Evolutionary conservation across 2,329 filamentous ascomycete genomes (phyloP), one percentile per base, ranked within the genome.

Genomic region (Elsinoe perseae): DNA sequence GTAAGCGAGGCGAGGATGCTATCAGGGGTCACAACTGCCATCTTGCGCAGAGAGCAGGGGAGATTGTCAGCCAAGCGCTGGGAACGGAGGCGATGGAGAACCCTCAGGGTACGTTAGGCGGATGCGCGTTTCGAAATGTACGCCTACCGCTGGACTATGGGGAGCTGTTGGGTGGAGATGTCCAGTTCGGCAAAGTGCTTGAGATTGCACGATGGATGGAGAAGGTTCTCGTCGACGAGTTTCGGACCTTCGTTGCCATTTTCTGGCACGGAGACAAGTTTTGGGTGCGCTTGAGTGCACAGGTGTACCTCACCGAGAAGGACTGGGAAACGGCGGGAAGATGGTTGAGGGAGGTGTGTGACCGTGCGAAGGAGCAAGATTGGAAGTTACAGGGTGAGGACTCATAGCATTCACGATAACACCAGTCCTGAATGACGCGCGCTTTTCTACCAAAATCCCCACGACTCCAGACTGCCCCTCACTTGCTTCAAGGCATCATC

Each of bases 261-360:
- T 82, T 82, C 57, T 69, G 77, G 7, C 82, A 90, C 61, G 76
- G 72, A 0, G 79, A 78, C 0, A 76, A 76, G 54, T 80, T 84
- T 67, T 95, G 86, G 86, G 75, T 79, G 0, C 75, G 92, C 50
- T 65, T 95, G 48, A 90, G 86, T 66, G 88, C 81, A 12, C 90
- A 95, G 75, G 79, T 93, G 0, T 97, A 93, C 67, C 71, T 96
- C n/a, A 88, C 89, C 23, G 68, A 85, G 61, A 76, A 77, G 10
- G 90, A 96, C 69, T 95, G 93, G 65, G 80, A 85, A 66, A 87
- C 81, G 80, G 78, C 79, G 3, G 87, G 77, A 0, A 66, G 74
- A 52, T 73, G 79, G 7, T 68, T 93, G 64, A 79, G 80, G 66
- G 72, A 74, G 30, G 62, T 87, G 4, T 83, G 79, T 64, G 73